Evolutionary conservation across 176 grass and related monocot genomes (phyloP), one percentile per base, ranked within the genome.

Genomic region (Triticum monococcum): DNA sequence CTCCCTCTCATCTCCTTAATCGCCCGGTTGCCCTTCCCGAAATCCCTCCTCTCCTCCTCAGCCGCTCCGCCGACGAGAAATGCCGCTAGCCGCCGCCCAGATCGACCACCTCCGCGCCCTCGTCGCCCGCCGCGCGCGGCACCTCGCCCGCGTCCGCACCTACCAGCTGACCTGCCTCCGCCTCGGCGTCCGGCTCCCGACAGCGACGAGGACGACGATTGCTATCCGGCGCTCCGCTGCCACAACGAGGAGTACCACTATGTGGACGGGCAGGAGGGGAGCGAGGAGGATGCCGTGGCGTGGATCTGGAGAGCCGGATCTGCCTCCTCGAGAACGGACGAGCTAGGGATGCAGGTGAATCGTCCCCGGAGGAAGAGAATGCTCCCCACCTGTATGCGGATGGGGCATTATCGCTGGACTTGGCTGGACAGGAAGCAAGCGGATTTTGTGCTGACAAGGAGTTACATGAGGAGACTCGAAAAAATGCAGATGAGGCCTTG

Each of bases 61-160:
- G n/a, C 78, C 90, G 90, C 71, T 94, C 92, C 67, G 90, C 94
- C 33, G 90, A 99, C 71, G 94, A 99, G 86, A 94, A 91, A 99
- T 99, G 94, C 83, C 87, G 10, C 92, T 96, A 65, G 92, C 92
- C 83, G 86, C 88, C 50, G 64, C 83, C 57, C 92, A 99, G 75
- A 70, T 99, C 80, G 61, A 76, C 32, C 64, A 83, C 66, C 86
- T 99, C 24, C 92, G 87, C 5, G 90, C 88, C 79, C 89, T 91
- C n/a, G 88, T 99, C 24, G 79, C 87, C 63, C 86, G 32, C 40
- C 92, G 97, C 74, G 89, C 91, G 30, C 84, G 90, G 11, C 81
- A 81, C 62, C 52, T 96, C 6, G 46, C 84, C 7, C 80, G 57
- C 7, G 83, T 96, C 2, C 87, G 85, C 25, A 79, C 79, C 59